Percentiles rank a stretch among this genome's conserved stretches.
Conservation (phyloP, 129 eudicot species). For the Cynara cardunculus region DNA sequence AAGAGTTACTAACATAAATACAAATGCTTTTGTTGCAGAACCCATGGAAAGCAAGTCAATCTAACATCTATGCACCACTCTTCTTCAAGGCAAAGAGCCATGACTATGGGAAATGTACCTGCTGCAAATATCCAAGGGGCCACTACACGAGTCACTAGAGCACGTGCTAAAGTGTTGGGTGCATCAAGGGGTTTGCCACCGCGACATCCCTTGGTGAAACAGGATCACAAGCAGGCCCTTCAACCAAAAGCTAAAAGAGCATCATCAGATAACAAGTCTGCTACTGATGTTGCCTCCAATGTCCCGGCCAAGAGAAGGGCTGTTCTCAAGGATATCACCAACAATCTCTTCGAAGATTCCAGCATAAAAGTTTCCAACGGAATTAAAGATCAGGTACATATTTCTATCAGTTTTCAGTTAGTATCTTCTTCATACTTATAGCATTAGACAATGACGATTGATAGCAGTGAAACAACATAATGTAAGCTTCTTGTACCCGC, state of each 20-base stretch:
- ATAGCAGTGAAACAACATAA: neutral
- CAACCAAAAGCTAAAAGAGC: conserved; percentile 50
- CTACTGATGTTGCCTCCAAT: conserved; percentile 23
- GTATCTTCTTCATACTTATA: neutral
- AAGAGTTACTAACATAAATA: conserved; percentile 1
- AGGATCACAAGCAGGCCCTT: conserved; percentile 33
- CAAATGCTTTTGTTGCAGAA: conserved; percentile 28
- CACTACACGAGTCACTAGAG: conserved; percentile 66
- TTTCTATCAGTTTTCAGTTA: conserved; percentile 3
- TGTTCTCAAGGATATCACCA: conserved; percentile 69
- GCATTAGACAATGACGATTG: neutral
- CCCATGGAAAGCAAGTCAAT: conserved; percentile 28
- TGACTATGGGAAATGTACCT: conserved; percentile 57
- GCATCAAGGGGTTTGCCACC: conserved; percentile 58
- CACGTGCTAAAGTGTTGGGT: conserved; percentile 63
- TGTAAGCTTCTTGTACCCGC: neutral
- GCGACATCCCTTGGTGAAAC: conserved; percentile 32
- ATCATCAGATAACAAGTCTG: conserved; percentile 35
- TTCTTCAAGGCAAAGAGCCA: conserved; percentile 36
- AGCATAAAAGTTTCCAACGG: conserved; percentile 25
- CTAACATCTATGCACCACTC: conserved; percentile 14
- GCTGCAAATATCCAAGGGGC: conserved; percentile 38
- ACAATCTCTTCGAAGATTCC: conserved; percentile 28
- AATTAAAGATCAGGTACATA: conserved; percentile 41
- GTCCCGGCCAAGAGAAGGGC: conserved; percentile 66